These are phyloP conservation scores for Zasmidium angulare DNA, from an alignment of 2,329 filamentous ascomycete species.

Conservation along the genomic window DNA sequence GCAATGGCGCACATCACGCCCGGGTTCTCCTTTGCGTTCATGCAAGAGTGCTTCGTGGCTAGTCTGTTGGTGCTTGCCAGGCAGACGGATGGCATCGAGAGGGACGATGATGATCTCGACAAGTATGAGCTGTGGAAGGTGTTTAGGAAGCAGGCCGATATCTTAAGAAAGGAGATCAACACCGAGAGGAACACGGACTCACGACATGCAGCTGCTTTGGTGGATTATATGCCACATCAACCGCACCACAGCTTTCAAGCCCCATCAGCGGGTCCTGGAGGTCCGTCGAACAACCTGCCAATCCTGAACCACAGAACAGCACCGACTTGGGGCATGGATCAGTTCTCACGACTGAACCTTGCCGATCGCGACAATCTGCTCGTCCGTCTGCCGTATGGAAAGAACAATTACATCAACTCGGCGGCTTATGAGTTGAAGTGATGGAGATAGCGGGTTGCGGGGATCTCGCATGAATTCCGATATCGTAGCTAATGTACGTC, in stretches of 20 bases:
- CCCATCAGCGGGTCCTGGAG: not conserved
- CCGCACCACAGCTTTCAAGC: not conserved
- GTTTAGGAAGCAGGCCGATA: constrained; percentile 62
- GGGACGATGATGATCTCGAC: constrained; percentile 43
- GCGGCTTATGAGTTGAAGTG: constrained; percentile 4
- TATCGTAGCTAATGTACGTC: too few relatives aligned
- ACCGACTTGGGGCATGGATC: not conserved
- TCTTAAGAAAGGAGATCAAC: constrained; percentile 58
- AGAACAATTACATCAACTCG: constrained; percentile 3
- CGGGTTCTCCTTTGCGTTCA: constrained; percentile 67
- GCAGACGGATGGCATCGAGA: constrained; percentile 18
- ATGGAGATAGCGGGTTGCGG: not conserved
- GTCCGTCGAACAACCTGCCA: not conserved
- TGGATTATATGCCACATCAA: not conserved
- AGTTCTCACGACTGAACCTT: not conserved
- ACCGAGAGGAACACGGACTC: not conserved
- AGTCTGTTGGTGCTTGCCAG: constrained; percentile 59
- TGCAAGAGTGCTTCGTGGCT: constrained; percentile 68
- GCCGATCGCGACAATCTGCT: not conserved
- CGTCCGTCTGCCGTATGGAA: not conserved
- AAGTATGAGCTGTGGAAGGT: constrained; percentile 58
- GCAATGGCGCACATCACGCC: constrained; percentile 62
- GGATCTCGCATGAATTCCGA: too few relatives aligned
- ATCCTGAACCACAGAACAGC: not conserved
- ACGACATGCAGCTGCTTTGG: not conserved